Evolutionary conservation across 176 grass and related monocot genomes (phyloP), one percentile per base, ranked within the genome.

Genomic region (Zea mays): DNA sequence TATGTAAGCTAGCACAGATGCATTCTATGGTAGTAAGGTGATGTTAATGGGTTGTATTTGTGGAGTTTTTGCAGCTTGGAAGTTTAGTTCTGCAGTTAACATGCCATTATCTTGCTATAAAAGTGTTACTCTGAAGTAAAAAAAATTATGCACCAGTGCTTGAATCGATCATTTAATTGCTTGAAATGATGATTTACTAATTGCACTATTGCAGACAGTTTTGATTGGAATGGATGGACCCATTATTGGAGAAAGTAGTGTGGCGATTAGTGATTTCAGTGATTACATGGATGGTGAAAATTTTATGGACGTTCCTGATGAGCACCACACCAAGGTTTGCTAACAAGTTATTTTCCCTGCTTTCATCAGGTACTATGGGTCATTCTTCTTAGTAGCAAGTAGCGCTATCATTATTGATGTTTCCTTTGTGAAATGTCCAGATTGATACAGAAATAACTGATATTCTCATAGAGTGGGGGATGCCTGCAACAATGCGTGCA

Each of bases 391-490:
- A 46, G 55, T 69, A 74, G 20, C 56, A 82, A 68, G n/a, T 44
- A 74, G 2, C 40, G 5, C 5, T 84, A 50, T 16, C 81, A 36
- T 35, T 52, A 40, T 42, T 83, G 54, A 73, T 90, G 50, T 59
- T 41, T 70, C 44, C 21, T 46, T 78, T 80, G 9, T 78, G 73
- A 83, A 77, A 92, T 88, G 66, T 77, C 42, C 96, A 98, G 96
- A 85, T 90, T 76, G 87, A 93, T 81, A 89, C 83, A 59, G 89
- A 94, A 85, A 72, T 98, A 92, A 95, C 80, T 58, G 87, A 94
- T 85, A 80, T 82, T 89, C 91, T 99, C 82, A 99, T 99, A 87
- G 74, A 93, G 61, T 90, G 92, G 91, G 96, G 96, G 39, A 95
- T 99, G 96, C 96, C 96, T 70, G 63, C 82, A 84, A 99, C 92